A percentile compares a stretch with the other conserved stretches of the same genome.
Evolutionary conservation across 805 yeast species (phyloP).

Genomic region (Candida chauliodis): DNA sequence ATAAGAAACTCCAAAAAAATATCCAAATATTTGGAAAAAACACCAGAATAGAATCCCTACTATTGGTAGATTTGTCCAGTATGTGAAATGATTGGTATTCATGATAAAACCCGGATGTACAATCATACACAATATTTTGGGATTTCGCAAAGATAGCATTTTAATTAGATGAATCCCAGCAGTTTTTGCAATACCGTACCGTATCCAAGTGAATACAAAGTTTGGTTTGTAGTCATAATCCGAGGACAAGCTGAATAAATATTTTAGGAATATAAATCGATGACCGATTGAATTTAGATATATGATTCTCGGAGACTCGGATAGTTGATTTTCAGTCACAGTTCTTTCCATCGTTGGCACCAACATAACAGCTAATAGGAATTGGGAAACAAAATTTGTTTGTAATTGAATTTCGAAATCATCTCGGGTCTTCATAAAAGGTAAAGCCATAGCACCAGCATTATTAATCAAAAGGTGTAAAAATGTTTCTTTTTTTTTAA

Average conservation of each 20-base stretch:
- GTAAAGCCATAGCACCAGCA: slow-evolving; percentile 81
- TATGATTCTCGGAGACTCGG: slow-evolving; percentile 52
- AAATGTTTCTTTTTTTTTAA: slow-evolving; percentile 43
- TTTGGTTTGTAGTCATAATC: slow-evolving; percentile 60
- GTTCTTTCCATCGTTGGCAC: slow-evolving; percentile 49
- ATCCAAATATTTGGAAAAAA: slow-evolving; percentile 65
- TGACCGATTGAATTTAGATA: slow-evolving; percentile 68
- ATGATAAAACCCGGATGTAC: slow-evolving; percentile 88
- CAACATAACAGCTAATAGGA: slow-evolving; percentile 60
- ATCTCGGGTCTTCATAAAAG: slow-evolving; percentile 59
- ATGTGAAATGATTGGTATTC: slow-evolving; percentile 71
- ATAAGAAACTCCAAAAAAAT: slow-evolving; percentile 63
- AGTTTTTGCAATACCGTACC: slow-evolving; percentile 76
- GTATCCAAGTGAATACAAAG: slow-evolving; percentile 67
- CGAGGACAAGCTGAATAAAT: slow-evolving; percentile 44
- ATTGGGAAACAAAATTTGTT: slow-evolving; percentile 74
- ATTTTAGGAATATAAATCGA: slow-evolving; percentile 37
- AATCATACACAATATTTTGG: slow-evolving; percentile 57
- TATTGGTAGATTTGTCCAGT: slow-evolving; percentile 74
- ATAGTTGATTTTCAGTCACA: slow-evolving; percentile 20
- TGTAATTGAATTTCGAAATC: slow-evolving; percentile 78
- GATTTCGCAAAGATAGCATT: slow-evolving; percentile 61
- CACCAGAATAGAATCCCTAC: slow-evolving; percentile 76
- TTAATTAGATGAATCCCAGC: slow-evolving; percentile 73
- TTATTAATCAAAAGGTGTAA: slow-evolving; percentile 68